Percentiles rank a stretch among this genome's conserved stretches.
phyloP scores from a whole-genome alignment of 495 filamentous ascomycete genomes.

The Penicillium silybi region DNA sequence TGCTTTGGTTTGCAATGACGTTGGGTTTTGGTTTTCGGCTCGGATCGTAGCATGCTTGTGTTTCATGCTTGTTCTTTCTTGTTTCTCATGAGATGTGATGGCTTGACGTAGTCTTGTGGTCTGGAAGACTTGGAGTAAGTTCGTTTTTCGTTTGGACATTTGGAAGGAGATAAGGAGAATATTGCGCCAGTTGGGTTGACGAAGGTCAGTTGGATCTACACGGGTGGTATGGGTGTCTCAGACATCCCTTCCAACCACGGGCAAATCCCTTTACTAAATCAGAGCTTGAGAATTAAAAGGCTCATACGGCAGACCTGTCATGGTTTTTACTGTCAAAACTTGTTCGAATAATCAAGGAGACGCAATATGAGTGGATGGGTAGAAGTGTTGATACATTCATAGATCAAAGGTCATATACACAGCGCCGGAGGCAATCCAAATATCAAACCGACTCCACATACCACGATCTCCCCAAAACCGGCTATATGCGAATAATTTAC shows the following conservation, averaged over 20 bases:
- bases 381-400: neutral
- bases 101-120: neutral
- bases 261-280: neutral
- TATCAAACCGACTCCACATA: neutral
- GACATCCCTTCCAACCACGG: neutral
- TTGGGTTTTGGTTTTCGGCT: neutral
- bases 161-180: neutral
- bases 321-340: neutral
- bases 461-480: neutral
- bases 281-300: too few relatives aligned
- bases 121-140: neutral
- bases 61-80: neutral
- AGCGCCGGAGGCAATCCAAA: neutral
- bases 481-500: constrained; percentile 21
- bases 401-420: neutral
- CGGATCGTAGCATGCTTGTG: neutral
- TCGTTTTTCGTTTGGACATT: neutral
- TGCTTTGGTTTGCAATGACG: neutral
- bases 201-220: neutral
- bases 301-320: too few relatives aligned
- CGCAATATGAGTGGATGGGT: neutral
- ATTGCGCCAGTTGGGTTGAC: neutral
- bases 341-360: too few relatives aligned
- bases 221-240: neutral
- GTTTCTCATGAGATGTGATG: neutral